These are phyloP conservation scores for Diplodia sapinea DNA, from an alignment of 2,329 filamentous ascomycete genomes.

Conservation along the genomic window DNA sequence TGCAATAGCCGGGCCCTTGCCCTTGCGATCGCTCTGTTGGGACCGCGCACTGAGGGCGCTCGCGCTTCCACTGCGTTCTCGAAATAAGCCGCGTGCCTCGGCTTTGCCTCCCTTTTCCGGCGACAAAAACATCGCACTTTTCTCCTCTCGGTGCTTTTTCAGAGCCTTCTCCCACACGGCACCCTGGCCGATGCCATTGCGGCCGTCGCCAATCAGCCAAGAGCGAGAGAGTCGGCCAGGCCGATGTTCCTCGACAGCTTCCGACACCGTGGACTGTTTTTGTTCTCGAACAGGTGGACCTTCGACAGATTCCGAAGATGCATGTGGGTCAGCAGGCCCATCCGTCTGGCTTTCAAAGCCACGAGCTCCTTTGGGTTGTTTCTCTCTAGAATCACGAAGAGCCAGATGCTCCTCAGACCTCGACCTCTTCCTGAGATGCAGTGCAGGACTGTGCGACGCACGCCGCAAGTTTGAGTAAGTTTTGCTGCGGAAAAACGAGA, in stretches of 20 bases:
- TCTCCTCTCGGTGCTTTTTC: conserved; percentile 46
- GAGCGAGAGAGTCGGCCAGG: conserved; percentile 41
- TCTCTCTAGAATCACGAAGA: conserved; percentile 33
- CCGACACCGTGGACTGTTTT: not conserved
- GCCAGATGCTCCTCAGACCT: conserved; percentile 10
- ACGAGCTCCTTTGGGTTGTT: conserved; percentile 1
- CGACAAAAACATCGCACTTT: conserved; percentile 43
- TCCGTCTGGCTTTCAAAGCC: conserved; percentile 33
- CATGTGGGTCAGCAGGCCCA: conserved; percentile 35
- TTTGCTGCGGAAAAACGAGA: conserved; percentile 39
- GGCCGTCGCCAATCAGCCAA: conserved; percentile 39
- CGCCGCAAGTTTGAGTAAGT: conserved; percentile 40
- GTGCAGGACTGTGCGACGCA: conserved; percentile 10
- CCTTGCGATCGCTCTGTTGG: conserved; percentile 16
- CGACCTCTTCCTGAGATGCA: conserved; percentile 1
- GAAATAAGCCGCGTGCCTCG: conserved; percentile 14
- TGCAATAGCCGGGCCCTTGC: conserved; percentile 4
- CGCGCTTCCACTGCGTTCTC: conserved; percentile 24
- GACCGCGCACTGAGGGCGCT: conserved; percentile 8
- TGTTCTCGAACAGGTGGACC: not conserved
- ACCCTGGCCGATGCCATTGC: conserved; percentile 34
- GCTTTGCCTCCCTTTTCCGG: conserved; percentile 40
- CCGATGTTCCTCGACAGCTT: conserved; percentile 29
- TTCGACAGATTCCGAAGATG: not conserved
- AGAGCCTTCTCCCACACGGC: conserved; percentile 47